A percentile compares a stretch with the other conserved stretches of the same genome.
Evolutionary conservation across 2,329 filamentous ascomycete genomes (phyloP).

Genomic region (Cladosporium phlei): DNA sequence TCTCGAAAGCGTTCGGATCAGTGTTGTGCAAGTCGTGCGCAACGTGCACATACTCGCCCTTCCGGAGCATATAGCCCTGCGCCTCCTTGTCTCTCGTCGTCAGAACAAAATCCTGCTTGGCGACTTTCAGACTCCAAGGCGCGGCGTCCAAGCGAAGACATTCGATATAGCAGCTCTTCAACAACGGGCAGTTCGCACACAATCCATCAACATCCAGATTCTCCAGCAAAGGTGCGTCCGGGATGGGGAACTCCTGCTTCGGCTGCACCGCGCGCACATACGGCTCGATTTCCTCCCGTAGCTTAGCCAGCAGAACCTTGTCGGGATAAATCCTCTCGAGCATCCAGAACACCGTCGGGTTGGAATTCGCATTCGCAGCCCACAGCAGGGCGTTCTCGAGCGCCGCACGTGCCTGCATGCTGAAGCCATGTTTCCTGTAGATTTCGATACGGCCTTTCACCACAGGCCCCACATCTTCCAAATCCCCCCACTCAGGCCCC

Average conservation of each 20-base stretch:
- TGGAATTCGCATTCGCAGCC: conserved; percentile 52
- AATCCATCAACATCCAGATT: conserved; percentile 32
- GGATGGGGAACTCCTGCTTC: conserved; percentile 29
- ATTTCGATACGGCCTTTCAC: conserved; percentile 29
- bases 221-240: conserved; percentile 30
- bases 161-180: conserved; percentile 37
- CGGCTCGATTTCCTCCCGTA: conserved; percentile 33
- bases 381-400: conserved; percentile 49
- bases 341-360: conserved; percentile 42
- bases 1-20: conserved; percentile 31
- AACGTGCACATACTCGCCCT: conserved; percentile 34
- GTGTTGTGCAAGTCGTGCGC: conserved; percentile 36
- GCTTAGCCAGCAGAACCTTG: conserved; percentile 25
- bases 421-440: conserved; percentile 30
- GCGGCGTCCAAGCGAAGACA: conserved; percentile 33
- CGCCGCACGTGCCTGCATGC: conserved; percentile 30
- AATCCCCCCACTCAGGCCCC: conserved; percentile 30
- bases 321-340: conserved; percentile 33
- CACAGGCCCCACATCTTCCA: conserved; percentile 33
- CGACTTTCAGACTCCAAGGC: conserved; percentile 33
- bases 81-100: conserved; percentile 33
- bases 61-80: conserved; percentile 28
- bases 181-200: conserved; percentile 30
- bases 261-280: conserved; percentile 29
- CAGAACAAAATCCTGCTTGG: conserved; percentile 34